These are phyloP conservation scores for Stephania yunnanensis DNA, from an alignment of 164 flowering plant species.

Conservation along the genomic window DNA sequence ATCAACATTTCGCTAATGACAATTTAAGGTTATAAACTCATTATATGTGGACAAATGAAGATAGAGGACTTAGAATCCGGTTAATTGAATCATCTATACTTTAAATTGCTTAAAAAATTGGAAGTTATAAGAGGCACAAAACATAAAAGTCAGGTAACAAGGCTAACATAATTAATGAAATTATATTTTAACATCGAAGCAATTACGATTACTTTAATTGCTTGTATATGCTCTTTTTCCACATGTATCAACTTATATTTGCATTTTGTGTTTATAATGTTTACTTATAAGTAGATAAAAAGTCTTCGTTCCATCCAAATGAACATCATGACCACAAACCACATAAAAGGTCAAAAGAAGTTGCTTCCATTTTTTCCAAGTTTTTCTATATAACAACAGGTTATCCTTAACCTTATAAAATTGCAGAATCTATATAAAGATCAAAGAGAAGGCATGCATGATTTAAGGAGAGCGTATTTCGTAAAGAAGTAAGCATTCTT, in stretches of 20 bases:
- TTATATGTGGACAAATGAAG: constrained; percentile 75
- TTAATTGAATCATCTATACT: constrained; percentile 93
- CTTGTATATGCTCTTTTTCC: neutral
- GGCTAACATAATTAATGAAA: neutral
- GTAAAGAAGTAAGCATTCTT: neutral
- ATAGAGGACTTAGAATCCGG: constrained; percentile 80
- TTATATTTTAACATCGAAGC: neutral
- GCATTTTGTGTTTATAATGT: neutral
- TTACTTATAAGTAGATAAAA: no score
- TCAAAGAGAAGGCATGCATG: neutral
- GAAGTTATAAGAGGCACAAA: constrained; percentile 86
- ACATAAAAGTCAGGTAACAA: constrained; percentile 76
- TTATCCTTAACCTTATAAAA: neutral
- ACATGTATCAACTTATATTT: neutral
- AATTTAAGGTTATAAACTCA: constrained; percentile 76
- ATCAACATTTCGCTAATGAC: constrained; percentile 78
- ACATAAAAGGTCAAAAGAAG: no score
- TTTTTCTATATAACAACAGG: neutral
- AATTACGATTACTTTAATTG: no score
- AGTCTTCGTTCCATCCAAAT: no score
- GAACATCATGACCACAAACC: no score
- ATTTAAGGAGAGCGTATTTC: constrained; percentile 8
- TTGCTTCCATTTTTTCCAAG: no score
- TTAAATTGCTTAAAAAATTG: constrained; percentile 93
- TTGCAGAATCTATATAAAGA: constrained; percentile 1